Base-by-base conservation (phyloP, 805 yeast species). In the Lipomyces oligophaga region DNA sequence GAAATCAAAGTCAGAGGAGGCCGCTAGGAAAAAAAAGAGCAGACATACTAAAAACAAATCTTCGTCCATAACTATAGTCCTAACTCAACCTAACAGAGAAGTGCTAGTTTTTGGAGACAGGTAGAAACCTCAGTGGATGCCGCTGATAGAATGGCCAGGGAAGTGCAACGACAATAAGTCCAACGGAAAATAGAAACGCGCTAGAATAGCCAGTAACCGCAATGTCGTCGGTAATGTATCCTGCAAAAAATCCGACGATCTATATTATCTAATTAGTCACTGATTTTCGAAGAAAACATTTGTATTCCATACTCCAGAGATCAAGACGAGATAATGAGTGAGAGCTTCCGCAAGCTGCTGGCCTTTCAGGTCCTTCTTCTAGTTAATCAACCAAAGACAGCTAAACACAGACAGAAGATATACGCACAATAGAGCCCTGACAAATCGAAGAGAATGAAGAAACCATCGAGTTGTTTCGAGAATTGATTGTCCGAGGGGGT, bases 71-170 rank as follows among this genome's bases (percentile, higher is more conserved):
- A 21, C 31, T 21, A 10, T 36, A 20, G 55, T 53, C 15, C 19
- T 6, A 10, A 41, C 36, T 21, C 13, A 26, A 38, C 13, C 26
- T 49, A 27, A 54, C 42, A 15, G 63, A 62, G n/a, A 16, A 11
- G 10, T 16, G 41, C 42, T 38, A 41, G 22, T 54, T 54, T 51
- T 20, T 34, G 27, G 26, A 25, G 60, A 55, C 45, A 5, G 28
- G 26, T 8, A 76, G 69, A 78, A 81, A 82, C 55, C 60, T 63
- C 22, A 72, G 66, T 27, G 76, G 77, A 48, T 75, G 62, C 55
- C 68, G 66, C 41, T 71, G 80, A 60, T 75, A 83, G 5, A 63
- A 54, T 2, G 81, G 72, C 72, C 81, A 83, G 21, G 83, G 73
- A 25, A 87, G 86, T 18, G 79, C 65, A 3, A 72, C 73, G 4